phyloP scores from a whole-genome alignment of 2,329 filamentous ascomycete species.

The Verticillium tricorpus region DNA sequence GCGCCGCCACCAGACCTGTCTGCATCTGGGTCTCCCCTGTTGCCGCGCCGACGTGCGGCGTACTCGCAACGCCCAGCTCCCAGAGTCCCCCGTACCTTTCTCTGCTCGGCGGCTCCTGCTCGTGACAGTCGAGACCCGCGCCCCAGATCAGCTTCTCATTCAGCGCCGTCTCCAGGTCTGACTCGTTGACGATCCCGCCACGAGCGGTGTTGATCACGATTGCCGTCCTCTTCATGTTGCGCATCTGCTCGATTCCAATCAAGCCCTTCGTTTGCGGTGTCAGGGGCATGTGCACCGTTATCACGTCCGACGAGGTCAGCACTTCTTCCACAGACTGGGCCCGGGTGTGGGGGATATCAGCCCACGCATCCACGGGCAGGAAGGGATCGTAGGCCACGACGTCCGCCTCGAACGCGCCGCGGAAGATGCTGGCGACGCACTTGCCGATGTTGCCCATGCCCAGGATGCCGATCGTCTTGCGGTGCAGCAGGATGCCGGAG shows the following conservation, averaged over 20 bases:
- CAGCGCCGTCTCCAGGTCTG: constrained; percentile 24
- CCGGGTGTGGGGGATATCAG: constrained; percentile 24
- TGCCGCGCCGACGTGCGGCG: constrained; percentile 41
- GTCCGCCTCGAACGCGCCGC: constrained; percentile 26
- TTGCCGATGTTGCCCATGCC: constrained; percentile 35
- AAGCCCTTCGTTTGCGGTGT: constrained; percentile 25
- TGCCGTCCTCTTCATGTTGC: constrained; percentile 29
- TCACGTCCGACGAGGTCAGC: constrained; percentile 23
- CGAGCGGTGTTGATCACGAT: constrained; percentile 35
- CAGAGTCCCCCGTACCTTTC: constrained; percentile 28
- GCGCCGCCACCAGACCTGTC: constrained; percentile 21
- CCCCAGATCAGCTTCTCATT: constrained; percentile 29
- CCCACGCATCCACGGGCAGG: constrained; percentile 24
- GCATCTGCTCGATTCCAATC: constrained; percentile 24
- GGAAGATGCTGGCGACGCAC: constrained; percentile 29
- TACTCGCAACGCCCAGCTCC: constrained; percentile 31
- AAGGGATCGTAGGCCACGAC: constrained; percentile 32
- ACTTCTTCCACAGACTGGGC: constrained; percentile 25
- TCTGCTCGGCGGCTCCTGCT: constrained; percentile 30
- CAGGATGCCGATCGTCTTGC: constrained; percentile 30
- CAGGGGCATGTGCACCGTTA: constrained; percentile 32
- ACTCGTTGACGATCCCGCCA: constrained; percentile 34
- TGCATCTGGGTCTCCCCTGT: constrained; percentile 28
- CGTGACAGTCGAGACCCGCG: constrained; percentile 34
- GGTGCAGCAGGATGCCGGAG: constrained; percentile 28